Base-by-base conservation (phyloP, 78 protist species). In the Dictyostelium capitatum region DNA sequence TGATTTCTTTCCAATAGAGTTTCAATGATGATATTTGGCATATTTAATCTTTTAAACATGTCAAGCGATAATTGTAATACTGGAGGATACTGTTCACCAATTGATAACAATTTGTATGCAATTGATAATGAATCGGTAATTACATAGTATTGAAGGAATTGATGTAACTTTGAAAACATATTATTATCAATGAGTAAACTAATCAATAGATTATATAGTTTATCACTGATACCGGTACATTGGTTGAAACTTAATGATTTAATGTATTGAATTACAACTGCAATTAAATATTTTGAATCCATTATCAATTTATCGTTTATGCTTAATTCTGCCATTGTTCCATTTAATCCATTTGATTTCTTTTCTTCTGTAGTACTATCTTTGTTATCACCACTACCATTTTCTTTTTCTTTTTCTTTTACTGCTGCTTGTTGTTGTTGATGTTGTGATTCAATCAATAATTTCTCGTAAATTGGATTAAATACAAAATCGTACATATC, bases 61-160 rank as follows among this genome's bases (percentile, higher is more conserved):
- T 91, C 95, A 23, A 91, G 41, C 2, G 95, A 74, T 20, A 91
- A 53, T 70, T 91, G 95, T 14, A 80, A 54, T 37, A 81, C 95
- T 14, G 95, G 95, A 56, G 89, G 83, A 73, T 91, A 91, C 17
- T 51, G 57, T 23, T 81, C 90, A 20, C 80, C 59, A 53, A 91
- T 82, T 9, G 90, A 48, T n/a, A 91, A 67, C 15, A 91, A 69
- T 47, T 91, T 79, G 57, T 79, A 83, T 25, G 95, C 95, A 15
- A 91, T 83, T 4, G 78, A 64, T 25, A 30, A 25, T 32, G 89
- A 79, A 46, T 91, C 95, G 2, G 54, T 70, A 14, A 91, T 56
- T 9, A 82, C 95, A 79, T 91, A 37, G 62, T 91, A 83, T 74
- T 91, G 95, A n/a, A 91, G 25, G 54, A 81, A 91, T 80, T 84